A percentile compares a stretch with the other conserved stretches of the same genome.
phyloP scores from a whole-genome alignment of 352 stramenopile genomes.

The Globisporangium ultimum region DNA sequence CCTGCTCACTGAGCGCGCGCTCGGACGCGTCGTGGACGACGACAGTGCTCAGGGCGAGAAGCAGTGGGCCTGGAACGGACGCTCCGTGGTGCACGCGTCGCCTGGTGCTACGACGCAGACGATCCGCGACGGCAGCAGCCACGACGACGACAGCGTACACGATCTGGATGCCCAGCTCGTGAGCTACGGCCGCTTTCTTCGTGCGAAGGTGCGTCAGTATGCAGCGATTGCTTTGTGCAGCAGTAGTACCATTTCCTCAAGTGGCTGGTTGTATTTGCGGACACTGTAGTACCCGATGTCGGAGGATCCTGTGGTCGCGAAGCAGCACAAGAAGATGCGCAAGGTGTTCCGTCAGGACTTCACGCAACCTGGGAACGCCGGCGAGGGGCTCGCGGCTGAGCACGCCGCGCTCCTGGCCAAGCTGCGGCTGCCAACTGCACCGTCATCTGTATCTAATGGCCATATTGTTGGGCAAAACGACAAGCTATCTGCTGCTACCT shows the following conservation, averaged over 20 bases:
- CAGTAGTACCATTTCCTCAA: too few relatives aligned
- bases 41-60: conserved; percentile 13
- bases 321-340: conserved; percentile 59
- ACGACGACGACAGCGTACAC: background rate
- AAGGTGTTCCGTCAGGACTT: conserved; percentile 66
- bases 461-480: too few relatives aligned
- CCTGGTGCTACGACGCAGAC: too few relatives aligned
- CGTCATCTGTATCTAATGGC: background rate
- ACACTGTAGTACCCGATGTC: conserved; percentile 50
- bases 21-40: conserved; percentile 20
- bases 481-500: background rate
- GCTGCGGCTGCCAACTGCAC: conserved; percentile 31
- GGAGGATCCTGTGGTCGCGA: conserved; percentile 32
- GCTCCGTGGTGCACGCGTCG: conserved; percentile 15
- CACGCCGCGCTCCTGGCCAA: conserved; percentile 43
- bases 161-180: conserved; percentile 13
- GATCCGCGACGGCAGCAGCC: background rate
- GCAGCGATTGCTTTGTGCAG: too few relatives aligned
- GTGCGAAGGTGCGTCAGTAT: conserved; percentile 35
- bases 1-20: conserved; percentile 56
- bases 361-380: conserved; percentile 42
- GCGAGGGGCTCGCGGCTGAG: conserved; percentile 38
- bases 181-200: conserved; percentile 65
- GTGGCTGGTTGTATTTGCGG: too few relatives aligned
- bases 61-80: conserved; percentile 48